Percentiles rank a stretch among this genome's conserved stretches.
Evolutionary conservation across 371 early-diverging fungal genomes (phyloP).

Genomic region (Lichtheimia corymbifera): DNA sequence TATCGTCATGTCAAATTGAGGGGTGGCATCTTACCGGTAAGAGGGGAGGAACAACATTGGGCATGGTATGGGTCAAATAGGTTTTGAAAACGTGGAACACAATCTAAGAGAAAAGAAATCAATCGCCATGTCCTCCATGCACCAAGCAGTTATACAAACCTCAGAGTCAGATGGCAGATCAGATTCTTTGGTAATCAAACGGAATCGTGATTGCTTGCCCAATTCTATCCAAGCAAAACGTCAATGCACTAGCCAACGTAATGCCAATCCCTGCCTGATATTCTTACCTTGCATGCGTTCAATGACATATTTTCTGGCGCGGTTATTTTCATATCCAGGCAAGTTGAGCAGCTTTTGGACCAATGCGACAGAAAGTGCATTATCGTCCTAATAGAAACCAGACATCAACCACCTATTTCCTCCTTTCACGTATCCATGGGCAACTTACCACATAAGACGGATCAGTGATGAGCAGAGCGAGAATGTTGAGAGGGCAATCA

Average conservation of each 20-base stretch:
- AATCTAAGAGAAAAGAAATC: conserved; percentile 9
- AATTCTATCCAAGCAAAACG: conserved; percentile 1
- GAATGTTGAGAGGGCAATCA: conserved; percentile 14
- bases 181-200: conserved; percentile 5
- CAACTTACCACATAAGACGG: conserved; percentile 6
- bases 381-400: conserved; percentile 3
- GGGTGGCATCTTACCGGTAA: conserved; percentile 9
- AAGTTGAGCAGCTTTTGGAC: conserved; percentile 14
- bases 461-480: conserved; percentile 16
- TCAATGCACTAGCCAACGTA: not conserved
- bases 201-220: conserved; percentile 9
- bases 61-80: conserved; percentile 9
- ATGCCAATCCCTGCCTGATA: not conserved
- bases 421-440: not conserved
- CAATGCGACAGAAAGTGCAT: conserved; percentile 1
- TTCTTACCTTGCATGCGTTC: conserved; percentile 15
- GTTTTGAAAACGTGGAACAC: conserved; percentile 14
- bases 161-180: conserved; percentile 16
- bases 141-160: not conserved
- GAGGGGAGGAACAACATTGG: conserved; percentile 16
- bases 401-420: not conserved
- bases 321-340: conserved; percentile 12
- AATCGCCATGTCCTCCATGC: not conserved
- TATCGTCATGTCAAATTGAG: not conserved
- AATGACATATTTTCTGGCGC: conserved; percentile 10